Base-by-base conservation (phyloP, 305 asterid genomes). In the Striga hermonthica region DNA sequence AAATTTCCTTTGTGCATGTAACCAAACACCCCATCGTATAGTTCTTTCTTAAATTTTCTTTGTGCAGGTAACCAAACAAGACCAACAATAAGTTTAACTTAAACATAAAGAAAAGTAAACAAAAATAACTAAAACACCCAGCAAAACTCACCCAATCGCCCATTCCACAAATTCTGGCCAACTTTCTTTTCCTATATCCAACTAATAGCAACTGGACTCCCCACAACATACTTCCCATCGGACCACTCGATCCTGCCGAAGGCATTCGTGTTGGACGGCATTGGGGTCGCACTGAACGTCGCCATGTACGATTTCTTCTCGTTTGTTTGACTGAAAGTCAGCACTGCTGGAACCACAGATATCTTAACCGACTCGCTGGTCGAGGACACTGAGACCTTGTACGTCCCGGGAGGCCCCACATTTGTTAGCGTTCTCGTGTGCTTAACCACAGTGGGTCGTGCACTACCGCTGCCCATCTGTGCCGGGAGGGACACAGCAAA, bases 241-340 rank as follows among this genome's bases (percentile, higher is more conserved):
- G 89, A 79, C 95, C 95, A 87, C 66, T 78, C 91, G 16, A 86
- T 84, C 60, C 84, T 68, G 3, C 85, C 91, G 34, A 84, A 84
- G 0, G 36, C 76, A 37, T 79, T 82, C 4, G 88, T 75, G 22
- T 73, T 78, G 11, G 87, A 67, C n/a, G 97, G 82, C 91, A 74
- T 82, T 4, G 90, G 57, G 11, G 67, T 60, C 1, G 85, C 87
- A 3, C 61, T 80, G 35, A 92, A 86, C 11, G 86, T 89, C 50
- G 76, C 94, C 0, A 85, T 78, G 58, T 87, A 92, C 1, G 89
- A 77, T 69, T 90, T 80, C 75, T 86, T 84, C 89, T 92, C 96
- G 0, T 75, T 72, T 3, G 41, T 64, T 40, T 73, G 67, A 37
- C 72, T 60, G 50, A 92, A 92, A n/a, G 68, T 84, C 86, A 89